Percentiles rank a stretch among this genome's conserved stretches.
Conservation (phyloP, 2,329 filamentous ascomycete species). For the Ophiocordyceps camponoti-saundersi region DNA sequence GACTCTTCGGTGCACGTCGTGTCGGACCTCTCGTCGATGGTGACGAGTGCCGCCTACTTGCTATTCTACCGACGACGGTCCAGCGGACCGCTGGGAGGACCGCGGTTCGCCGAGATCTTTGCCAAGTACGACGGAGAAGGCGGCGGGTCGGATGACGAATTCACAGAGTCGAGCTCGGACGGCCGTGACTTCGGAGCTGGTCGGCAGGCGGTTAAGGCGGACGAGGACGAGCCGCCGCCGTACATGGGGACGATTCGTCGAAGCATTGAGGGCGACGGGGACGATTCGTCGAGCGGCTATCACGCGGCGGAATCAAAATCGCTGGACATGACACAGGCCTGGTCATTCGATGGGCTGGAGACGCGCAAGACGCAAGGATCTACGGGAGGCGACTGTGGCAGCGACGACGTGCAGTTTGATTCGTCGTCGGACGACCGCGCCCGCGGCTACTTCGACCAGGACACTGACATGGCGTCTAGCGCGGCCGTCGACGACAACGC, state of each 20-base stretch:
- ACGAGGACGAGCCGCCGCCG: conserved; percentile 15
- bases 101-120: conserved; percentile 54
- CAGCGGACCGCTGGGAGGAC: conserved; percentile 58
- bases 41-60: conserved; percentile 71
- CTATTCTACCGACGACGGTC: conserved; percentile 90
- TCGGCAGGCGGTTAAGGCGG: conserved; percentile 9
- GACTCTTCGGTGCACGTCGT: conserved; percentile 57
- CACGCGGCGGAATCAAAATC: conserved; percentile 11
- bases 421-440: conserved; percentile 19
- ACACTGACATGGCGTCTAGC: conserved; percentile 13
- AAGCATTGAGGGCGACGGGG: conserved; percentile 32
- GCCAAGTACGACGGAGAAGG: conserved; percentile 42
- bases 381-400: conserved; percentile 19
- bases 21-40: conserved; percentile 41
- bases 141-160: conserved; percentile 24
- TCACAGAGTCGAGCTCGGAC: conserved; percentile 54
- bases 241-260: conserved; percentile 18
- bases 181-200: conserved; percentile 31
- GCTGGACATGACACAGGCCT: conserved; percentile 19
- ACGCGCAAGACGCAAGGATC: conserved; percentile 14
- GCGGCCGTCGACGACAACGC: conserved; percentile 3
- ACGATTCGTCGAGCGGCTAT: conserved; percentile 20
- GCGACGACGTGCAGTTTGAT: conserved; percentile 25
- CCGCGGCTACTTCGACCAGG: conserved; percentile 10
- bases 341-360: conserved; percentile 27